Evolutionary conservation across 768 basidiomycete species (phyloP).

Genomic region (Tylopilus subfusipes): DNA sequence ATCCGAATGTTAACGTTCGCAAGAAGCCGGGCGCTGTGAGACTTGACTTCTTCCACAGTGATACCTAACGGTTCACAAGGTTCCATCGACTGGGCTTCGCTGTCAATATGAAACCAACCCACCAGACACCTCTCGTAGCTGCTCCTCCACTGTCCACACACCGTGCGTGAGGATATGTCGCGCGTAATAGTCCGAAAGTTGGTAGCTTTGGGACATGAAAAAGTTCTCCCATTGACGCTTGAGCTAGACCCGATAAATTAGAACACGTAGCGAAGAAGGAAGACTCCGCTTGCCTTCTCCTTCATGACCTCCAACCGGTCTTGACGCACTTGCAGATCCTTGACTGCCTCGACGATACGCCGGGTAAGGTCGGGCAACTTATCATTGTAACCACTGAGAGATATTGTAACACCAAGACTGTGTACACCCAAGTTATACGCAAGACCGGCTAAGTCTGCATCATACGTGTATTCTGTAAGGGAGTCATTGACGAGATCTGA

Average conservation of each 20-base stretch:
- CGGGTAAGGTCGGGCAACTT: conserved; percentile 74
- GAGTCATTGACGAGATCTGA: conserved; percentile 84
- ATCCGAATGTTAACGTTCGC: conserved; percentile 65
- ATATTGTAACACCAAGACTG: conserved; percentile 62
- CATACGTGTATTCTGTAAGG: conserved; percentile 86
- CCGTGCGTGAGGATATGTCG: conserved; percentile 67
- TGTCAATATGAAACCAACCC: conserved; percentile 29
- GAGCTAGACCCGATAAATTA: conserved; percentile 41
- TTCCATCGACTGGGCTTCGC: neutral
- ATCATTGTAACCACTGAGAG: conserved; percentile 86
- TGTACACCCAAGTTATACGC: conserved; percentile 63
- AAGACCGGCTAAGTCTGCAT: conserved; percentile 89
- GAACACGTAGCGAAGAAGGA: neutral
- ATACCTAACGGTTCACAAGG: conserved; percentile 46
- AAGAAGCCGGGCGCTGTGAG: conserved; percentile 57
- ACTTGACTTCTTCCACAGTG: conserved; percentile 64
- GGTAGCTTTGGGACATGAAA: conserved; percentile 78
- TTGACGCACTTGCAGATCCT: conserved; percentile 57
- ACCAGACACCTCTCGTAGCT: conserved; percentile 72
- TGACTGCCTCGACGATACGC: conserved; percentile 67
- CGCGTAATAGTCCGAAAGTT: conserved; percentile 71
- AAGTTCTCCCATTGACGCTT: conserved; percentile 84
- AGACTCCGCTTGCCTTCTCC: conserved; percentile 59
- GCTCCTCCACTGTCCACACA: conserved; percentile 76
- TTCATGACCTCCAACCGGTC: conserved; percentile 78